Evolutionary conservation across 1,284 basidiomycete genomes (phyloP), one percentile per base, ranked within the genome.

Genomic region (Serendipita sp.): DNA sequence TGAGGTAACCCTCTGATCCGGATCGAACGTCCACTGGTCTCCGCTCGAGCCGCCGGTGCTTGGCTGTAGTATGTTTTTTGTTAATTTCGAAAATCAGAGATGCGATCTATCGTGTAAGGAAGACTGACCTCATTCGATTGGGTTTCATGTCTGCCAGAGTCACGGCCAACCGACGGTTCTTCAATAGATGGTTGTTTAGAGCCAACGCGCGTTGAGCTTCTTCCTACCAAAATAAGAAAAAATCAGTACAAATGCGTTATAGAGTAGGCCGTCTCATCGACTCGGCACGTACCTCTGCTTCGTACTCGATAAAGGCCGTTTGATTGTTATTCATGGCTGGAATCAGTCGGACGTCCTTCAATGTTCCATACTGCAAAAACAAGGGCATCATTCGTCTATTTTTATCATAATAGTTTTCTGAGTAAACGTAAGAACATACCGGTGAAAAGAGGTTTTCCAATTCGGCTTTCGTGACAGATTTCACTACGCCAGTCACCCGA

Each of bases 241-340:
- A 34, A 66, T 35, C 12, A 38, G 63, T 61, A 50, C 60, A 61
- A 61, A 35, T 32, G 60, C 49, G 15, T 30, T 64, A 35, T 50
- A 35, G 61, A 53, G 22, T 17, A 42, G 47, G 64, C 38, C 17
- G 35, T 53, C 17, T 17, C 60, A 35, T 12, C 12, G 12, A 12
- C 42, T n/a, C 12, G 2, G 42, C 6, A 69, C 79, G 62, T 66
- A 91, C 92, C 76, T 88, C 85, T 35, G 83, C 78, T 65, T 88
- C 84, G 71, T 91, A 98, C 70, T 98, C 93, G 22, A 99, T 79
- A 69, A 98, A 99, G 0, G 92, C 95, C 71, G 53, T 58, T 26
- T 58, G 53, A 58, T 84, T 80, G 5, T 84, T 80, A 67, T 93
- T 88, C 62, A 81, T 32, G 12, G 53, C 53, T 58, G 53, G 75